Evolutionary conservation across 2,329 filamentous ascomycete species (phyloP).

Genomic region (Pseudopyrenochaeta lycopersici): DNA sequence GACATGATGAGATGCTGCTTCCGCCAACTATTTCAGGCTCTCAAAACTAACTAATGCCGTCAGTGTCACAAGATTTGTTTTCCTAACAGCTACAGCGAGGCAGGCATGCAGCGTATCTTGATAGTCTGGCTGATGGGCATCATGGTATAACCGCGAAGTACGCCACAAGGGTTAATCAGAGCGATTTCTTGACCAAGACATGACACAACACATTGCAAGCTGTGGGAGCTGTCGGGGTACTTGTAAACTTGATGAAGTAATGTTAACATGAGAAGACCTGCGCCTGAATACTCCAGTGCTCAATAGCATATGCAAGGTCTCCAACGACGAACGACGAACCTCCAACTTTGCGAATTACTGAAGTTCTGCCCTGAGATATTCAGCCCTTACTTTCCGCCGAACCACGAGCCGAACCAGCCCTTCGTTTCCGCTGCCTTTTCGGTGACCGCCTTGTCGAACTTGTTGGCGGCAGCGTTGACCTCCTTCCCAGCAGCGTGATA

Average conservation of each 20-base stretch:
- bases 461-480: constrained; percentile 69
- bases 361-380: not conserved
- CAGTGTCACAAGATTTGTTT: not conserved
- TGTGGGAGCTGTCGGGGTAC: not conserved
- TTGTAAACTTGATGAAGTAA: constrained; percentile 13
- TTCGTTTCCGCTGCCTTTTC: constrained; percentile 82
- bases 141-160: too few species aligned
- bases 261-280: constrained; percentile 27
- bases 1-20: constrained; percentile 9
- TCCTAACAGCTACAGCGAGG: not conserved
- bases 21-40: constrained; percentile 5
- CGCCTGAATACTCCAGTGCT: constrained; percentile 32
- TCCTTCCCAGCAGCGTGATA: constrained; percentile 55
- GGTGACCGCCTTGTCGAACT: constrained; percentile 84
- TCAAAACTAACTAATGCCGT: not conserved
- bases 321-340: constrained; percentile 2
- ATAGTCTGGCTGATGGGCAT: too few species aligned
- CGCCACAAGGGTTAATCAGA: too few species aligned
- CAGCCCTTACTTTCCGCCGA: constrained; percentile 65
- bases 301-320: constrained; percentile 31
- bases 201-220: not conserved
- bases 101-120: too few species aligned
- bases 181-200: too few species aligned
- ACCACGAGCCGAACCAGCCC: constrained; percentile 85
- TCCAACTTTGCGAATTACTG: constrained; percentile 1